A percentile compares a stretch with the other conserved stretches of the same genome.
Evolutionary conservation across 306 rosid species (phyloP).

Genomic region (Cucurbita moschata): DNA sequence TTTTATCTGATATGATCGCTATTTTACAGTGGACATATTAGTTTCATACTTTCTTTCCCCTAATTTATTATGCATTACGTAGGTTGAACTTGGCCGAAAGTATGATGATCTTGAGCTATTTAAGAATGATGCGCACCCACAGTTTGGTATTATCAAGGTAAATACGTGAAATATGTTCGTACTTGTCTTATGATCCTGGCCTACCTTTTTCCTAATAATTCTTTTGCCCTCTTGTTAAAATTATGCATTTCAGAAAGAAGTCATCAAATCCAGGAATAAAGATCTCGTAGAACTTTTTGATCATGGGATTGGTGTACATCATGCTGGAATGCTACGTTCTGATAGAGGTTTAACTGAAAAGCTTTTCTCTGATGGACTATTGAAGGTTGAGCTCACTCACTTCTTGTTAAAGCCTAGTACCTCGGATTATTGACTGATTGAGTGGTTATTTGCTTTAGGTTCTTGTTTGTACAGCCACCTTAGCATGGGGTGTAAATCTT

Average conservation of each 20-base stretch:
- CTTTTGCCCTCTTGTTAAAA: constrained; percentile 10
- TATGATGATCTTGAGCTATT: constrained; percentile 58
- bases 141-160: constrained; percentile 55
- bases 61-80: constrained; percentile 11
- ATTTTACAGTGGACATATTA: background rate
- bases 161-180: constrained; percentile 9
- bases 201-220: background rate
- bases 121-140: constrained; percentile 55
- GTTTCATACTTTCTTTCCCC: constrained; percentile 5
- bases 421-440: background rate
- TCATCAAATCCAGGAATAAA: constrained; percentile 79
- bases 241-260: constrained; percentile 62
- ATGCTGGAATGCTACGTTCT: constrained; percentile 96
- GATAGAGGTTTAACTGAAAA: constrained; percentile 92
- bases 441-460: constrained; percentile 37
- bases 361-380: constrained; percentile 81
- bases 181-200: constrained; percentile 1
- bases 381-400: constrained; percentile 44
- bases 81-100: constrained; percentile 78
- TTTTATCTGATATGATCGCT: background rate
- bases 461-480: constrained; percentile 93
- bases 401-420: constrained; percentile 9
- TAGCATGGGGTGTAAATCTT: constrained; percentile 99
- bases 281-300: constrained; percentile 85
- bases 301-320: constrained; percentile 81